Percentiles rank a stretch among this genome's conserved stretches.
Evolutionary conservation across 2,329 filamentous ascomycete genomes (phyloP).

Genomic region (Hypoxylon sp.): DNA sequence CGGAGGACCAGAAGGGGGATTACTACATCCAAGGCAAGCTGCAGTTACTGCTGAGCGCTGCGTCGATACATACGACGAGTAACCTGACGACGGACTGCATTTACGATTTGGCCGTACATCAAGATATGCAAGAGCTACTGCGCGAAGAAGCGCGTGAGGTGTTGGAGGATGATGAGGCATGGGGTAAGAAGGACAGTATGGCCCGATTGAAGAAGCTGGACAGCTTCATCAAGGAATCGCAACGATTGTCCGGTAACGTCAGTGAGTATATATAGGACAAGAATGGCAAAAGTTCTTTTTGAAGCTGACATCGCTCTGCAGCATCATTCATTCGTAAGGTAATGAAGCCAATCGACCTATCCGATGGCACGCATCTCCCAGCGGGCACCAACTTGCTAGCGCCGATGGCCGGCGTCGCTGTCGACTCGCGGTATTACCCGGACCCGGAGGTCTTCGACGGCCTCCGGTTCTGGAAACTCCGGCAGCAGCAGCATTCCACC

Average conservation of each 20-base stretch:
- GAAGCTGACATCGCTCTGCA: conserved; percentile 31
- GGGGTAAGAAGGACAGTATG: conserved; percentile 54
- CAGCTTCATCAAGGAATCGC: conserved; percentile 57
- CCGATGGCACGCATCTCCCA: conserved; percentile 65
- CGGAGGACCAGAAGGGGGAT: conserved; percentile 53
- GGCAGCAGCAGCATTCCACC: conserved; percentile 44
- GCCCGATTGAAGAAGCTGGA: conserved; percentile 57
- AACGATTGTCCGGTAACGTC: conserved; percentile 53
- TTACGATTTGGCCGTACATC: conserved; percentile 64
- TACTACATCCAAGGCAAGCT: conserved; percentile 56
- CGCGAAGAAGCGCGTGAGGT: conserved; percentile 63
- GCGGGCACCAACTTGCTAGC: conserved; percentile 59
- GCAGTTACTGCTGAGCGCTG: conserved; percentile 60
- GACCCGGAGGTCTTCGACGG: conserved; percentile 55
- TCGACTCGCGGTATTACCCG: conserved; percentile 55
- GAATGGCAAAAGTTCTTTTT: too few species aligned
- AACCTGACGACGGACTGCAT: conserved; percentile 62
- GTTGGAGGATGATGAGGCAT: conserved; percentile 53
- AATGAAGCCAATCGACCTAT: conserved; percentile 63
- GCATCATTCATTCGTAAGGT: conserved; percentile 65
- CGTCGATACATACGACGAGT: conserved; percentile 65
- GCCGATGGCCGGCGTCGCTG: conserved; percentile 53
- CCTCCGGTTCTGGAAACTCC: conserved; percentile 55
- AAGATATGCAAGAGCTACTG: conserved; percentile 63
- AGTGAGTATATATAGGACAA: conserved; percentile 54